phyloP scores from a whole-genome alignment of 257 asterid genomes.

The Rauvolfia tetraphylla region DNA sequence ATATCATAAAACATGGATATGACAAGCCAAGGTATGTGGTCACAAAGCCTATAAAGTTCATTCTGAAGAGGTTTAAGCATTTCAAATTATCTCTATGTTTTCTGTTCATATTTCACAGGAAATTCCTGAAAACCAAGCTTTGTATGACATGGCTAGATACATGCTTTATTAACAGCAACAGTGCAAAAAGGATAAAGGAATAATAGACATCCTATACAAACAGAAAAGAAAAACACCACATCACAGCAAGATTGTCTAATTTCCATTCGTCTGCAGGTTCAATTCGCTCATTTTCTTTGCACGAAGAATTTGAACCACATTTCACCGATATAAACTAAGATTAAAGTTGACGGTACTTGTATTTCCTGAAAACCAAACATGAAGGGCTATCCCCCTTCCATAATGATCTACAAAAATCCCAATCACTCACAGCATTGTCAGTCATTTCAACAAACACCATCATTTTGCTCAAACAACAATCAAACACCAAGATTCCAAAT shows the following conservation, averaged over 20 bases:
- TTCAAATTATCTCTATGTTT: background rate
- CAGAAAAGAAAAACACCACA: background rate
- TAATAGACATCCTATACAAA: background rate
- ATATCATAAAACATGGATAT: background rate
- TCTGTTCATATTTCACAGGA: background rate
- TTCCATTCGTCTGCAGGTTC: background rate
- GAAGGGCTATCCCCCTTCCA: background rate
- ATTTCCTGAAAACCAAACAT: background rate
- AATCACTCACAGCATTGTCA: background rate
- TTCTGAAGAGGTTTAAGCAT: background rate
- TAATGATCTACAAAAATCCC: background rate
- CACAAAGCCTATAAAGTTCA: background rate
- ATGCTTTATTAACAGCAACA: background rate
- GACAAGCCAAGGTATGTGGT: background rate
- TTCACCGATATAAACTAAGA: background rate
- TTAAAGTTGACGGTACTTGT: no score
- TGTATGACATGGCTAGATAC: background rate
- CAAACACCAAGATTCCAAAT: background rate
- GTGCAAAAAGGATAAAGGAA: background rate
- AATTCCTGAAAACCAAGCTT: background rate
- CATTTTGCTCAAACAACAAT: no score
- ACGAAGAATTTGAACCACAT: constrained; percentile 3
- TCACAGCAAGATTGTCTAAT: background rate
- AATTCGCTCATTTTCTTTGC: background rate
- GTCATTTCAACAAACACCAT: background rate